Evolutionary conservation across 148 eudicot species (phyloP).

Genomic region (Chenopodium album): DNA sequence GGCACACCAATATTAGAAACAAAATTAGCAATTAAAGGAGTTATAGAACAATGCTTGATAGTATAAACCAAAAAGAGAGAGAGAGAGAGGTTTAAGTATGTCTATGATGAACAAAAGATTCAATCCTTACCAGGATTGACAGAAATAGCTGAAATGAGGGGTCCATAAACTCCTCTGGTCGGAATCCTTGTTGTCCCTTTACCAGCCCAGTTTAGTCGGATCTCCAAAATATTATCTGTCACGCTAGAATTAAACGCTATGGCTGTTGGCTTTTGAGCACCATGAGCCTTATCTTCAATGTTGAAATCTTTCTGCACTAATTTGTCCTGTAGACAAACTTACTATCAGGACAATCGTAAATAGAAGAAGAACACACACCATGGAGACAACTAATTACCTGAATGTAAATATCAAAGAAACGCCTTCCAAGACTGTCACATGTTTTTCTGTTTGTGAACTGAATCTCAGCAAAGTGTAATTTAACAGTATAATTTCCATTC

Average conservation of each 20-base stretch:
- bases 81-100: neutral
- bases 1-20: constrained; percentile 3
- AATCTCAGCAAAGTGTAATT: constrained; percentile 74
- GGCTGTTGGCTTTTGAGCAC: constrained; percentile 42
- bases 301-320: constrained; percentile 58
- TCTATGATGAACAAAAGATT: neutral
- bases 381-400: constrained; percentile 46
- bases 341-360: constrained; percentile 3
- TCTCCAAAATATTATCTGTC: constrained; percentile 49
- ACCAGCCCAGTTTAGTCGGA: constrained; percentile 67
- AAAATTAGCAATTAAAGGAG: too few relatives aligned
- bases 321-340: constrained; percentile 41
- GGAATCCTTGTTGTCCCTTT: constrained; percentile 81
- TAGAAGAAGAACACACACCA: neutral
- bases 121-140: constrained; percentile 40
- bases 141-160: constrained; percentile 74
- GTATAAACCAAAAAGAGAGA: neutral
- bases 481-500: constrained; percentile 57
- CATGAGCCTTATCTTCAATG: constrained; percentile 61
- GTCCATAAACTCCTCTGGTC: constrained; percentile 67
- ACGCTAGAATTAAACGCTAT: constrained; percentile 47
- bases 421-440: constrained; percentile 62
- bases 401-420: constrained; percentile 70
- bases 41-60: neutral
- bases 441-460: constrained; percentile 49